Base-by-base conservation (phyloP, 257 asterid genomes). In the Fraxinus anomala region DNA sequence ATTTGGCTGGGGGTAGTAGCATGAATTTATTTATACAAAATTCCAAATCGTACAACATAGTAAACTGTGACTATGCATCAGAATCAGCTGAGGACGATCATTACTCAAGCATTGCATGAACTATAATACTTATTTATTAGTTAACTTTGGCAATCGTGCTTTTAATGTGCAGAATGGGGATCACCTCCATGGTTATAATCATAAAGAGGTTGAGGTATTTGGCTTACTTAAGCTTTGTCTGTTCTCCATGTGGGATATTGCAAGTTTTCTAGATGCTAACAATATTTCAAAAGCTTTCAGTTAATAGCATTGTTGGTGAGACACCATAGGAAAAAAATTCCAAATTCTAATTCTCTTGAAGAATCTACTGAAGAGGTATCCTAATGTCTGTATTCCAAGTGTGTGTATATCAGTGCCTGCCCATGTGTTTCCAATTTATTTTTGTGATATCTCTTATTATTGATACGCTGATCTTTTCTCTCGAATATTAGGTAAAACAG, bases 321-420 rank as follows among this genome's bases (percentile, higher is more conserved):
- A 81, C 86, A 90, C 85, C 98, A 93, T 68, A 81, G 91, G 33
- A 91, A 90, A 86, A 91, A 91, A 82, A 73, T 89, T 40, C 94
- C 93, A 24, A 90, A 84, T 80, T 28, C 76, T 23, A 83, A 82
- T 80, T 86, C 76, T 73, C 83, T 84, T 5, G 90, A 83, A 65
- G 86, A 82, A 81, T 82, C 86, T 74, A 79, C 87, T 26, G 79
- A 78, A 77, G 84, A 87, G 93, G 97, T 85, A 82, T 23, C 36
- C 42, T 7, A 61, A 79, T 70, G 1, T 28, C 47, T 42, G 44
- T 72, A 31, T 61, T 6, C 10, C 31, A 61, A 24, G 28, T 59
- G 67, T 59, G 4, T 51, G 56, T 12, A 16, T 47, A 1, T 21
- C 26, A 47, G 68, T 75, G 16, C 21, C 30, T 78, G 73, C 23